These are phyloP conservation scores for Penicillium brasilianum DNA, from an alignment of 2,329 filamentous ascomycete species.

Conservation along the genomic window DNA sequence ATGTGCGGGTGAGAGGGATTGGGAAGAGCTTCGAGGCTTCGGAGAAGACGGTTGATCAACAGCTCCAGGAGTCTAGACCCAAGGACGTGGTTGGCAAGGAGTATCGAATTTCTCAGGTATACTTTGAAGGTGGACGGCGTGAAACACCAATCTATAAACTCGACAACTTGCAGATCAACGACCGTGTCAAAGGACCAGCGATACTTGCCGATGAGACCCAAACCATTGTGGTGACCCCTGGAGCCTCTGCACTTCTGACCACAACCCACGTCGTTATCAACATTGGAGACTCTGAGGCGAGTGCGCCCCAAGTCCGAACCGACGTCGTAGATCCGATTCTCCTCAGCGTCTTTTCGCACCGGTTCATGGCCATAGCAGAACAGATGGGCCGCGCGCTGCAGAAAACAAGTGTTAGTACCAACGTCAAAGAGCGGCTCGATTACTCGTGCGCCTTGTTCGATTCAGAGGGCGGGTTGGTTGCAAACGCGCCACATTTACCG, in stretches of 20 bases:
- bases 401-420: constrained; percentile 70
- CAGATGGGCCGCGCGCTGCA: constrained; percentile 81
- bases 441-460: constrained; percentile 83
- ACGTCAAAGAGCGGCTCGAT: constrained; percentile 83
- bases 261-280: constrained; percentile 48
- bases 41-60: constrained; percentile 62
- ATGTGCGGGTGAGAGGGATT: constrained; percentile 85
- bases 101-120: constrained; percentile 72
- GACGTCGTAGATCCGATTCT: constrained; percentile 74
- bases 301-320: constrained; percentile 38
- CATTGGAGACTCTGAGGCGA: constrained; percentile 36
- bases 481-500: constrained; percentile 72
- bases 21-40: constrained; percentile 85
- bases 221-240: constrained; percentile 51
- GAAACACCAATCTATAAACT: constrained; percentile 85
- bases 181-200: constrained; percentile 77
- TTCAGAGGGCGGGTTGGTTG: constrained; percentile 71
- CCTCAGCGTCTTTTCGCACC: constrained; percentile 77
- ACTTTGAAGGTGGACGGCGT: constrained; percentile 79
- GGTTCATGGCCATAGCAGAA: constrained; percentile 85
- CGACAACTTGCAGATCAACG: constrained; percentile 72
- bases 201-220: constrained; percentile 73
- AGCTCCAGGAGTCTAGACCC: constrained; percentile 65
- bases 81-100: constrained; percentile 56
- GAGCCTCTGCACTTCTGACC: constrained; percentile 43